Base-by-base conservation (phyloP, 2,329 filamentous ascomycete species). In the Aciculosporium take region DNA sequence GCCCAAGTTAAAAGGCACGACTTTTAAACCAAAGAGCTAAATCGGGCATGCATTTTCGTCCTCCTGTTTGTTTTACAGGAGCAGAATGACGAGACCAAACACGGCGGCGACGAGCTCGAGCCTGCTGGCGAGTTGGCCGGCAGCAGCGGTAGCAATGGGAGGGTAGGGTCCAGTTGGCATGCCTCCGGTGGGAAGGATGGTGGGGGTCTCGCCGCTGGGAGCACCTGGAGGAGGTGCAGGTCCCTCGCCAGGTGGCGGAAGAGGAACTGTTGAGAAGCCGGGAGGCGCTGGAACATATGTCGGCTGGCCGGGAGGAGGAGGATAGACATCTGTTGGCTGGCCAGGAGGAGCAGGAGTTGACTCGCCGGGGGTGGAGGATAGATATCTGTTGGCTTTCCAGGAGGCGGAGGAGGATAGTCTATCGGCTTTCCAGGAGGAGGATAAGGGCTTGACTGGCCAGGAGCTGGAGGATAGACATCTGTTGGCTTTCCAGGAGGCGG, bases 81-180 rank as follows among this genome's bases (percentile, higher is more conserved):
- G 48, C 47, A 61, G 40, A 29, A 51, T 58, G 36, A 53, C 53
- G 36, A 60, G 43, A 51, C 54, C 59, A 25, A 51, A 57, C 17
- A 55, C 56, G 34, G 51, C 56, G 38, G 53, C 55, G 36, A 52
- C 51, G 39, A 54, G 43, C 46, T 53, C 50, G 35, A 57, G 42
- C 46, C 53, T 52, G 41, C 53, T 51, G 29, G 41, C 45, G 31
- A 61, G 45, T 44, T 56, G 59, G 42, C 51, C 56, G 39, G 57
- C 59, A 40, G 53, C 59, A 36, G 52, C 53, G 36, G 53, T 57
- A 37, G 56, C 49, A 20, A 50, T 44, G 33, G 51, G 48, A 35
- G 51, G 33, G 45, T 39, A 18, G 5, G 23, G 7, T 28, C 27
- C 25, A 7, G 42, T 37, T 5, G 41, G 9, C 13, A 7, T 33